Percentiles rank a stretch among this genome's conserved stretches.
Evolutionary conservation across 2,329 filamentous ascomycete genomes (phyloP).

Genomic region (Pseudogymnoascus sp.): DNA sequence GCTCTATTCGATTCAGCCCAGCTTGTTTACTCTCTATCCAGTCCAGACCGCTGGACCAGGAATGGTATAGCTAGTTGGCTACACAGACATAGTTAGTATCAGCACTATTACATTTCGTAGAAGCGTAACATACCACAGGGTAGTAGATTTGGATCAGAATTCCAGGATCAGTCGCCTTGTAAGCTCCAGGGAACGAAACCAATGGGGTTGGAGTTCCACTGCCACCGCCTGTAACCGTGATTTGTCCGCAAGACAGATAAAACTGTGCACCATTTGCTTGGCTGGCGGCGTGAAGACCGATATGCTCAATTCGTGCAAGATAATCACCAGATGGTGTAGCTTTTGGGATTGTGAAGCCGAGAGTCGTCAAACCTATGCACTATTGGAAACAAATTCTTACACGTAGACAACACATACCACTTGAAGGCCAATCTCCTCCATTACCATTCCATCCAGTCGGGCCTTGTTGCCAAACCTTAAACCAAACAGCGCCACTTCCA

Average conservation of each 20-base stretch:
- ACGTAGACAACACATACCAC: background rate
- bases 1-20: background rate
- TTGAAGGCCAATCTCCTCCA: background rate
- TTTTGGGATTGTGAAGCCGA: conserved; percentile 30
- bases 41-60: conserved; percentile 22
- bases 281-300: conserved; percentile 21
- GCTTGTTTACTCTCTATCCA: background rate
- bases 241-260: conserved; percentile 32
- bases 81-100: background rate
- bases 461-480: conserved; percentile 18
- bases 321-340: conserved; percentile 32
- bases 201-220: conserved; percentile 29
- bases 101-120: background rate
- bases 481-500: conserved; percentile 21
- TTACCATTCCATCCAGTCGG: background rate
- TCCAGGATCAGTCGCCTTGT: conserved; percentile 30
- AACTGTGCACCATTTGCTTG: conserved; percentile 19
- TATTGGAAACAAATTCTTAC: background rate
- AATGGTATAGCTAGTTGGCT: conserved; percentile 22
- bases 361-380: conserved; percentile 12
- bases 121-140: conserved; percentile 23
- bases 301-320: conserved; percentile 31
- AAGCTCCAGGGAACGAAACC: conserved; percentile 31
- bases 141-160: conserved; percentile 30
- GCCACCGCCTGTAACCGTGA: conserved; percentile 35